phyloP scores from a whole-genome alignment of 345 rosid species.

The Camelina sativa region DNA sequence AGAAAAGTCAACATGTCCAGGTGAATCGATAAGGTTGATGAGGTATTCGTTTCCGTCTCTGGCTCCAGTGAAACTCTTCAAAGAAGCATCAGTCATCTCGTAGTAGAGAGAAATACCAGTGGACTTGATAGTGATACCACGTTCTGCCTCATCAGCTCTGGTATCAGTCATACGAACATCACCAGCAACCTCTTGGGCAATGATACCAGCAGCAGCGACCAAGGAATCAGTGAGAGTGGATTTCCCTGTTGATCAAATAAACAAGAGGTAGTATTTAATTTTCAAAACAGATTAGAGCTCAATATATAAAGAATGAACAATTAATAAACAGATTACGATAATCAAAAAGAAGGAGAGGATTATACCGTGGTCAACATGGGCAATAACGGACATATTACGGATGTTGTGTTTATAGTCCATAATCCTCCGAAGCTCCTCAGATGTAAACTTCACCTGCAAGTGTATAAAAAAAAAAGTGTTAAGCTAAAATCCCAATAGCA shows the following conservation, averaged over 20 bases:
- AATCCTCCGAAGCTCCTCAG: constrained; percentile 47
- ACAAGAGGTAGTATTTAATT: background rate
- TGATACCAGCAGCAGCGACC: constrained; percentile 96
- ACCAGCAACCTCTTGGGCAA: constrained; percentile 89
- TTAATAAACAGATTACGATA: background rate
- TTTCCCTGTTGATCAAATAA: constrained; percentile 54
- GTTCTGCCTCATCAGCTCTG: constrained; percentile 85
- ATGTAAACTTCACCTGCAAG: constrained; percentile 45
- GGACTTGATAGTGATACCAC: constrained; percentile 86
- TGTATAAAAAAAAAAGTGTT: background rate
- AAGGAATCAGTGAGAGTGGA: constrained; percentile 88
- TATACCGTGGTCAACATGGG: constrained; percentile 46
- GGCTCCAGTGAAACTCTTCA: constrained; percentile 67
- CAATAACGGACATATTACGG: constrained; percentile 47
- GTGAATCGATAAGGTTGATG: constrained; percentile 83
- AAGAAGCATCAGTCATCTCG: constrained; percentile 57
- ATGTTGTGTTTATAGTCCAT: constrained; percentile 44
- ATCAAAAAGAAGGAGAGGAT: background rate
- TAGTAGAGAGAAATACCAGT: constrained; percentile 86
- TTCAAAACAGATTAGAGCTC: background rate
- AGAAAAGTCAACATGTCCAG: constrained; percentile 85
- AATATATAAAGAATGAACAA: background rate
- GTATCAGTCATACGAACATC: constrained; percentile 94
- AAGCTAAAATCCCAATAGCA: background rate
- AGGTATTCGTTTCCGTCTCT: constrained; percentile 74